Evolutionary conservation across 441 rosid genomes (phyloP).

Genomic region (Croton laevigatus): DNA sequence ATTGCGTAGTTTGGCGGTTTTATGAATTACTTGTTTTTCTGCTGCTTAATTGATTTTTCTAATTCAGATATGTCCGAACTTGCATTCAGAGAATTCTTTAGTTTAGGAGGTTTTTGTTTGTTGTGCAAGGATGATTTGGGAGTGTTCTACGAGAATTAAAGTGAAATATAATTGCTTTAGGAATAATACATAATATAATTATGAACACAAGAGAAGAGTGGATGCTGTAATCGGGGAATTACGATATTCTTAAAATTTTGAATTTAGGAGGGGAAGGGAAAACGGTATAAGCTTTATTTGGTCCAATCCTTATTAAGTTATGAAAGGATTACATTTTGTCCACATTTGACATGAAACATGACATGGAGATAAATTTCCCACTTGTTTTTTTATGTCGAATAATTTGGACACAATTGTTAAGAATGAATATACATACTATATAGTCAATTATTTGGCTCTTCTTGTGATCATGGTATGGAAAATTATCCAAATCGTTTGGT

Average conservation of each 20-base stretch:
- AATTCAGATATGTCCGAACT: neutral
- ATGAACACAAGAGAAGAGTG: neutral
- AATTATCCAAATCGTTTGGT: neutral
- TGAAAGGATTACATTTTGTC: too few species aligned
- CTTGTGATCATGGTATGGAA: neutral
- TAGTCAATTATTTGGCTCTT: too few species aligned
- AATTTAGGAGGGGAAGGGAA: neutral
- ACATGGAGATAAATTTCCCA: too few species aligned
- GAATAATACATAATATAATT: neutral
- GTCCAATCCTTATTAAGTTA: neutral
- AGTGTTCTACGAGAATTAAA: neutral
- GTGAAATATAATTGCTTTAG: neutral
- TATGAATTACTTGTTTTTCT: neutral
- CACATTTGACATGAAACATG: too few species aligned
- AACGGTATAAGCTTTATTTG: neutral
- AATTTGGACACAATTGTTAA: too few species aligned
- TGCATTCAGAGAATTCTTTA: neutral
- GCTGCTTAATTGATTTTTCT: neutral
- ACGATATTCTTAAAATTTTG: neutral
- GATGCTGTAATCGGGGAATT: neutral
- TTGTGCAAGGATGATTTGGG: neutral
- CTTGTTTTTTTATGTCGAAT: too few species aligned
- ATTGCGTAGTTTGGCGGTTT: constrained; percentile 1
- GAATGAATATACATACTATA: too few species aligned
- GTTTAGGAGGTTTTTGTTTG: neutral